A percentile compares a stretch with the other conserved stretches of the same genome.
Evolutionary conservation across 257 asterid species (phyloP).

Genomic region (Eustoma russellianum): DNA sequence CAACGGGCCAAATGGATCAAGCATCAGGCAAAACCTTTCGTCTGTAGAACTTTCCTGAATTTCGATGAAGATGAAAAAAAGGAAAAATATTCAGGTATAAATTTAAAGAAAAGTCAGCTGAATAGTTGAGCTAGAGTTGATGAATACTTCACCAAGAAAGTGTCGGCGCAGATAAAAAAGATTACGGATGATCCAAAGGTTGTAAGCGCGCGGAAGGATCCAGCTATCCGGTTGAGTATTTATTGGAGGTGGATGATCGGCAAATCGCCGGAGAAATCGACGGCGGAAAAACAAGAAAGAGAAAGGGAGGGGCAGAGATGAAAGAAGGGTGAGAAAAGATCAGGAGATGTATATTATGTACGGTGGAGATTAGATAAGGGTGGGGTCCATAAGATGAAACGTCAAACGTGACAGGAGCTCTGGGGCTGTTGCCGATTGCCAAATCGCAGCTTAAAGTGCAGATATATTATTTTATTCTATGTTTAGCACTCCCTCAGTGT

Average conservation of each 20-base stretch:
- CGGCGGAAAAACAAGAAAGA: constrained; percentile 27
- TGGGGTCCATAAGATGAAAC: no score
- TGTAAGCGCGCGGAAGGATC: constrained; percentile 17
- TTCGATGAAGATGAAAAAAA: neutral
- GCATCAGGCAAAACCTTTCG: no score
- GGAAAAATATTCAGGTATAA: constrained; percentile 2
- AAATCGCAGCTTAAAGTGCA: no score
- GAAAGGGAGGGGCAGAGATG: constrained; percentile 5
- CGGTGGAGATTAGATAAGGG: no score
- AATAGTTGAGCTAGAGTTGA: constrained; percentile 1
- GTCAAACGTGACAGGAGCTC: no score
- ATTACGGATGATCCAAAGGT: constrained; percentile 17
- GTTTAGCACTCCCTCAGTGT: no score
- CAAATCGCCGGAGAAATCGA: constrained; percentile 38
- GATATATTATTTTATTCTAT: no score
- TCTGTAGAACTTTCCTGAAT: constrained; percentile 5
- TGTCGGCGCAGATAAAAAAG: constrained; percentile 29
- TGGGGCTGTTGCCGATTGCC: no score
- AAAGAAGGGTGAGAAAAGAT: no score
- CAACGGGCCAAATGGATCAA: constrained; percentile 17
- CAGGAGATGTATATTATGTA: no score
- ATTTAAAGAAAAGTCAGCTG: constrained; percentile 6
- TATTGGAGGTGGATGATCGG: constrained; percentile 6
- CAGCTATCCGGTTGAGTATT: no score
- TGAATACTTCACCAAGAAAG: constrained; percentile 18